These are phyloP conservation scores for Pleurotus citrinopileatus DNA, from an alignment of 768 basidiomycete genomes.

Conservation along the genomic window DNA sequence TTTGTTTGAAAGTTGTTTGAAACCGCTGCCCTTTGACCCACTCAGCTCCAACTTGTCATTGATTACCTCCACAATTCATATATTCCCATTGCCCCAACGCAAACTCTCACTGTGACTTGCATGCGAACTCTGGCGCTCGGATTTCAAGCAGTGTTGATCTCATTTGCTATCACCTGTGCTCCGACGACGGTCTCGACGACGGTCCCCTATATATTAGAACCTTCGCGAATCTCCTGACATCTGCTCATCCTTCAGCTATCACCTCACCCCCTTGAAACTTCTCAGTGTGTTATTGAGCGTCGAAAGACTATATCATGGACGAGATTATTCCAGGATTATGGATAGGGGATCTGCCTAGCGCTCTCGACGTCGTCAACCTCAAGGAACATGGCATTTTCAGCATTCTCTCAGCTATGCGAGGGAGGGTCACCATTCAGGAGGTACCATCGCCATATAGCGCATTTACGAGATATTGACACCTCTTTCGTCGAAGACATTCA, in stretches of 20 bases:
- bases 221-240: not conserved
- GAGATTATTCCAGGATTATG: constrained; percentile 78
- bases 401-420: constrained; percentile 72
- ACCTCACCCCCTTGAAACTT: not conserved
- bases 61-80: not conserved
- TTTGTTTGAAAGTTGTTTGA: too few species aligned
- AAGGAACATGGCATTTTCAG: constrained; percentile 73
- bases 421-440: constrained; percentile 61
- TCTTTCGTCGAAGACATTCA: constrained; percentile 57
- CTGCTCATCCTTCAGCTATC: not conserved
- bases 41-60: too few species aligned
- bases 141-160: not conserved
- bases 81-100: not conserved
- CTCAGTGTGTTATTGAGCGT: not conserved
- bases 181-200: not conserved
- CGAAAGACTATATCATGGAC: constrained; percentile 49
- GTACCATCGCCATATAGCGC: constrained; percentile 33
- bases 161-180: not conserved
- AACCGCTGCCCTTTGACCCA: too few species aligned
- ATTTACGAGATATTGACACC: not conserved
- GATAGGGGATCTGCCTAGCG: constrained; percentile 80
- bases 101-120: not conserved
- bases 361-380: constrained; percentile 58
- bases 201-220: not conserved
- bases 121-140: constrained; percentile 10